Percentiles rank a stretch among this genome's conserved stretches.
Conservation (phyloP, 2,329 filamentous ascomycete genomes). For the Orbilia blumenaviensis region DNA sequence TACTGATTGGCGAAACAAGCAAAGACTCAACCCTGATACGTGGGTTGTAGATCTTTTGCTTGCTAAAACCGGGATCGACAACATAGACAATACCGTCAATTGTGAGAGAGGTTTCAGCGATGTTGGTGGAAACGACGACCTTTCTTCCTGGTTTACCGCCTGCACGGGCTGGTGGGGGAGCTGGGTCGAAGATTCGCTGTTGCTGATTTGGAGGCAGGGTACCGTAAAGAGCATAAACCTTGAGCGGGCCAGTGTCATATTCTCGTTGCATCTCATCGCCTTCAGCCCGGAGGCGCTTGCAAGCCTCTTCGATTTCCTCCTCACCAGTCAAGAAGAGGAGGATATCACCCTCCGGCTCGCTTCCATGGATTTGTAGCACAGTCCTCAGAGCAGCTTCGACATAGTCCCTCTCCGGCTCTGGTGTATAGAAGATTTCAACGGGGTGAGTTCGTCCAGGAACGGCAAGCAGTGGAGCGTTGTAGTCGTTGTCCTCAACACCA, state of each 20-base stretch:
- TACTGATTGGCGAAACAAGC: constrained; percentile 96
- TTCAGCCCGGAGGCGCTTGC: constrained; percentile 88
- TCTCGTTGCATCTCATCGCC: constrained; percentile 91
- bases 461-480: constrained; percentile 84
- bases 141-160: constrained; percentile 91
- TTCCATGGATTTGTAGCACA: constrained; percentile 94
- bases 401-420: constrained; percentile 94
- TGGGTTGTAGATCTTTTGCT: constrained; percentile 99
- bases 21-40: constrained; percentile 95
- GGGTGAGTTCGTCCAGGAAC: constrained; percentile 95
- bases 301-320: constrained; percentile 97
- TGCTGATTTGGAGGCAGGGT: constrained; percentile 91
- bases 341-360: constrained; percentile 90
- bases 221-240: constrained; percentile 92
- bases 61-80: constrained; percentile 98
- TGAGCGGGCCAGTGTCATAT: constrained; percentile 87
- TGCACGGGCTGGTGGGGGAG: constrained; percentile 75
- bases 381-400: constrained; percentile 94
- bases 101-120: constrained; percentile 95
- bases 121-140: constrained; percentile 93
- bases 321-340: constrained; percentile 95
- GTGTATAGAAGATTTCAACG: constrained; percentile 98
- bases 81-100: constrained; percentile 99
- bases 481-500: constrained; percentile 63
- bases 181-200: constrained; percentile 91